Conservation (phyloP, 2,329 filamentous ascomycete genomes). For the Alternaria viburni region DNA sequence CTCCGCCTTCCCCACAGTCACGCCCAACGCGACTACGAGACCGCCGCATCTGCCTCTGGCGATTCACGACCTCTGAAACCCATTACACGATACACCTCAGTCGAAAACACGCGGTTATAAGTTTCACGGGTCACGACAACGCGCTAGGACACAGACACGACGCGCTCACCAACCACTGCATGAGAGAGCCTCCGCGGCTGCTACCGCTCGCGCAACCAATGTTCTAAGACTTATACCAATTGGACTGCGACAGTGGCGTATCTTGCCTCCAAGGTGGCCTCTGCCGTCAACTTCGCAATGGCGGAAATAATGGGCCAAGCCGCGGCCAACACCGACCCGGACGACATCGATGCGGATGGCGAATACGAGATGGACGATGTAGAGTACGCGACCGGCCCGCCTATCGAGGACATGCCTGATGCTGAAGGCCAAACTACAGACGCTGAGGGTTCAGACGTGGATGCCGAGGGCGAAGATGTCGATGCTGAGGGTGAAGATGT, state of each 20-base stretch:
- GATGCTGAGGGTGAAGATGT: constrained; percentile 53
- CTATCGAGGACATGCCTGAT: constrained; percentile 24
- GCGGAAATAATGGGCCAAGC: constrained; percentile 49
- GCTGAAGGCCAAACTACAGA: constrained; percentile 46
- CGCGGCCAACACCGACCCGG: constrained; percentile 38
- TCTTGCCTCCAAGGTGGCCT: constrained; percentile 48
- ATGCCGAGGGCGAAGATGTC: constrained; percentile 57
- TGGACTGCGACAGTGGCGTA: constrained; percentile 43
- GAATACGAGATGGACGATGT: constrained; percentile 50
- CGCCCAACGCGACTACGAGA: constrained; percentile 35
- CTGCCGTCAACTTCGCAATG: constrained; percentile 51
- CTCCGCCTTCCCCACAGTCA: constrained; percentile 30
- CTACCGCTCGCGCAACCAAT: constrained; percentile 31
- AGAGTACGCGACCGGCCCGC: constrained; percentile 34
- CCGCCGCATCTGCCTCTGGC: constrained; percentile 19
- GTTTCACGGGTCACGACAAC: constrained; percentile 23
- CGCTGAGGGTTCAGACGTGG: constrained; percentile 51
- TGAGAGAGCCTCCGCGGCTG: constrained; percentile 31
- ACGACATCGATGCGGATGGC: constrained; percentile 48
- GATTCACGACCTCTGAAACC: neutral
- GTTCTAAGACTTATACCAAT: constrained; percentile 23
- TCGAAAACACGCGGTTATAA: constrained; percentile 10
- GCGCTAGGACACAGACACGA: constrained; percentile 35
- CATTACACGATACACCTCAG: constrained; percentile 8
- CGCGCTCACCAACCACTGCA: constrained; percentile 36